Base-by-base conservation (phyloP, 2,329 filamentous ascomycete species). In the Ophiostoma australiae region DNA sequence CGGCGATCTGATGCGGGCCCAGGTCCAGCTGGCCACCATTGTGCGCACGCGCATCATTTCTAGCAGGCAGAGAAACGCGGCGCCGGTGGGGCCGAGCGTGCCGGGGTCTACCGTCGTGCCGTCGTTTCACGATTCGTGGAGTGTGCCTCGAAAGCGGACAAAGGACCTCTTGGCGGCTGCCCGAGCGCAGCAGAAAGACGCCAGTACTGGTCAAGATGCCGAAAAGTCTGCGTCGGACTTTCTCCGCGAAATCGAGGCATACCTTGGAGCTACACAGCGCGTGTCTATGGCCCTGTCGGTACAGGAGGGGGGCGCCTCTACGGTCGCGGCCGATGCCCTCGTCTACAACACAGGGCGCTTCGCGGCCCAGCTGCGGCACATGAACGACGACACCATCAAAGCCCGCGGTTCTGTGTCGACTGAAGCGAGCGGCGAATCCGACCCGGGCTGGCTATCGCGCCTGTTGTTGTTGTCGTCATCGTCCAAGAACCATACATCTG, bases 1-100 rank as follows among this genome's bases (percentile, higher is more conserved):
- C 15, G 65, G 72, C 74, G 33, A 75, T 67, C 84, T 96, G 31
- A 90, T 95, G 83, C 84, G 84, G 23, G 86, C 91, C 1, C 92
- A 96, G 78, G 83, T 86, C n/a, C 85, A 89, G 37, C 93, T 96
- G 71, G 91, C 93, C 78, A 86, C 90, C 71, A 88, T 95, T 0
- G 80, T 95, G 4, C 66, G 70, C 52, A 65, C 66, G 17, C 68
- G 37, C 3, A 55, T 71, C 20, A 35, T 69, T 13, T 23, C 31
- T 6, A 31, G 67, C 23, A 27, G 33, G 11, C 1, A 35, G 17
- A 4, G 61, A 2, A 44, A 33, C 20, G 67, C 35, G 33, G 63
- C 63, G 63, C 10, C 37, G 3, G 35, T 23, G 6, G 67, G n/a
- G 8, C 35, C 17, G 31, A 2, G 17, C 1, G 63, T 3, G 35